phyloP scores from a whole-genome alignment of 176 grass and related monocot species.

The Poa pratensis region DNA sequence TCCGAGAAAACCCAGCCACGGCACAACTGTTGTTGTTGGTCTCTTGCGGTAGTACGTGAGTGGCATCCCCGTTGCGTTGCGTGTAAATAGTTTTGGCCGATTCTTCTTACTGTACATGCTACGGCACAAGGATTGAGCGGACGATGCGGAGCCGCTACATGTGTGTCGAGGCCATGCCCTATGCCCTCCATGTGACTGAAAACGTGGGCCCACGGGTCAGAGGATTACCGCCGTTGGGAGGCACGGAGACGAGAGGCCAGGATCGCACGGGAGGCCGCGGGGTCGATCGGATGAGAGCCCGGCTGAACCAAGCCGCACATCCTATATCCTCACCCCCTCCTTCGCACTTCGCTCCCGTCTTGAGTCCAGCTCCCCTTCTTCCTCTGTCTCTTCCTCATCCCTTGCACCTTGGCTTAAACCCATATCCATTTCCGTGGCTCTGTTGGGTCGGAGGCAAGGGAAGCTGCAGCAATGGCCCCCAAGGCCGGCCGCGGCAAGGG shows the following conservation, averaged over 20 bases:
- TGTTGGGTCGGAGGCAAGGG: not conserved
- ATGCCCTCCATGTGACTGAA: not conserved
- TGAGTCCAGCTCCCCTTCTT: not conserved
- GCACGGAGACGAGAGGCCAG: slow-evolving; percentile 54
- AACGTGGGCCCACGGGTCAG: slow-evolving; percentile 28
- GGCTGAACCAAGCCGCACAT: slow-evolving; percentile 50
- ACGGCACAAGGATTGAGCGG: not conserved
- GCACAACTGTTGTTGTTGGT: not conserved
- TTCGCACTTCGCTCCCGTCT: not conserved
- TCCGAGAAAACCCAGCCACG: not conserved
- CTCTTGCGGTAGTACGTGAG: not conserved
- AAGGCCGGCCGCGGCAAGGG: slow-evolving; percentile 84
- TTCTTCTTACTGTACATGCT: not conserved
- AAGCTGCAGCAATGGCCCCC: slow-evolving; percentile 69
- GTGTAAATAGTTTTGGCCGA: not conserved
- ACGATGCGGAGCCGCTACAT: not conserved
- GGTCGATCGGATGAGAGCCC: slow-evolving; percentile 31
- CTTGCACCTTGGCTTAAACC: slow-evolving; percentile 14
- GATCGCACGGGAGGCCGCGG: slow-evolving; percentile 51
- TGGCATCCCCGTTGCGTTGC: too few species aligned
- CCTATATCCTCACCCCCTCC: slow-evolving; percentile 55
- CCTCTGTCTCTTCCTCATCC: not conserved
- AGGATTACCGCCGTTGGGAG: not conserved
- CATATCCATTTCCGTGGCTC: not conserved
- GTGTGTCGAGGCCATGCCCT: not conserved